Evolutionary conservation across 495 filamentous ascomycete genomes (phyloP).

Genomic region (Aspergillus hancockii): DNA sequence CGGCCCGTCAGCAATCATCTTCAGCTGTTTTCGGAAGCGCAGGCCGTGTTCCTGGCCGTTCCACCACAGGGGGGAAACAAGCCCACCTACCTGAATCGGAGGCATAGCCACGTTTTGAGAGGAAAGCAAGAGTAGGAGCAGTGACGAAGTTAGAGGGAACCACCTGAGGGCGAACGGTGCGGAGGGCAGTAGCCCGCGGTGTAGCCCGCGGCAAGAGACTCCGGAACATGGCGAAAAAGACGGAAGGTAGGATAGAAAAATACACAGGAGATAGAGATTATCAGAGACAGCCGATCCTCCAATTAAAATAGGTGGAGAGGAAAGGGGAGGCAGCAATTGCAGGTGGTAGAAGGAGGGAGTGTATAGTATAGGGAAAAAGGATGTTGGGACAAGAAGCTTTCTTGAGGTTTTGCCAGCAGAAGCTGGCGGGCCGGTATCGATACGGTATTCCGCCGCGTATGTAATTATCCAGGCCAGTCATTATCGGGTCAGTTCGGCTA

Average conservation of each 20-base stretch:
- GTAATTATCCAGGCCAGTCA: conserved; percentile 21
- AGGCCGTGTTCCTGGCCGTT: conserved; percentile 8
- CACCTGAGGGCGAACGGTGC: conserved; percentile 40
- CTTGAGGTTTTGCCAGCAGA: conserved; percentile 24
- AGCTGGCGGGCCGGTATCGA: conserved; percentile 29
- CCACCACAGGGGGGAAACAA: background rate
- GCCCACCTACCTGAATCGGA: conserved; percentile 69
- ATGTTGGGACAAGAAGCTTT: conserved; percentile 31
- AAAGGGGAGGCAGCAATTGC: conserved; percentile 27
- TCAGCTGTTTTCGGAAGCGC: conserved; percentile 19
- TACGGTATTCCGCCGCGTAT: conserved; percentile 25
- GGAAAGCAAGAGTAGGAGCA: conserved; percentile 51
- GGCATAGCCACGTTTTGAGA: conserved; percentile 72
- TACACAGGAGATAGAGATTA: conserved; percentile 23
- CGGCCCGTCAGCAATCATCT: conserved; percentile 27
- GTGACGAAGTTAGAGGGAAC: conserved; percentile 58
- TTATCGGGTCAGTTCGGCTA: conserved; percentile 22
- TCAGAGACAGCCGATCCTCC: conserved; percentile 33
- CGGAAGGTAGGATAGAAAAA: conserved; percentile 26
- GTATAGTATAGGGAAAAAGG: conserved; percentile 34
- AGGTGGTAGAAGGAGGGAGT: conserved; percentile 19
- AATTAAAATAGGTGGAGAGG: conserved; percentile 27
- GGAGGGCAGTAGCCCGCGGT: conserved; percentile 66
- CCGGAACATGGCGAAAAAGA: conserved; percentile 63
- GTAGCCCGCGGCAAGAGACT: conserved; percentile 67